phyloP scores from a whole-genome alignment of 371 early-diverging fungal species.

The Mortierella sp. region DNA sequence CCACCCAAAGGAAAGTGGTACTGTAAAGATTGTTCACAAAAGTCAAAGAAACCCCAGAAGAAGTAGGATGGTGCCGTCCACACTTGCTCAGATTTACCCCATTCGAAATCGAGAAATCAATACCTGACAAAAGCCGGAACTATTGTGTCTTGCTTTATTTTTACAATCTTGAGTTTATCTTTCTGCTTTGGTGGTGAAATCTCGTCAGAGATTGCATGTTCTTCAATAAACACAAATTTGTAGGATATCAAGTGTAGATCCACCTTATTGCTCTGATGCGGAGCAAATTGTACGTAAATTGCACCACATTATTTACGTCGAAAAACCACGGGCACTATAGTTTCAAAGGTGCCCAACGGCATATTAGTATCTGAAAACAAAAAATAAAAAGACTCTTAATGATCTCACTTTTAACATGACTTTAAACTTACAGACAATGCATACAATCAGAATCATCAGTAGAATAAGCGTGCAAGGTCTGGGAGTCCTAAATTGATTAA shows the following conservation, averaged over 20 bases:
- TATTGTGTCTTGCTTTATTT: neutral
- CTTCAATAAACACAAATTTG: neutral
- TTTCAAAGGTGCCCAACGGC: neutral
- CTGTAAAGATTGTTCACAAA: constrained; percentile 80
- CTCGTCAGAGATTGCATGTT: too few species aligned
- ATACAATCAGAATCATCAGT: constrained; percentile 17
- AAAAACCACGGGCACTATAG: constrained; percentile 17
- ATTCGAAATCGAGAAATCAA: neutral
- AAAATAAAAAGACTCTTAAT: too few species aligned
- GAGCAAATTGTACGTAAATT: neutral
- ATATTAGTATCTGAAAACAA: neutral
- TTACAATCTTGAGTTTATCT: neutral
- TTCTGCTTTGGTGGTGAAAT: neutral
- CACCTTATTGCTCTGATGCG: neutral
- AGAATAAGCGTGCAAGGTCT: constrained; percentile 33
- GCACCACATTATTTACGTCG: neutral
- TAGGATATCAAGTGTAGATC: neutral
- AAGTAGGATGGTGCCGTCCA: constrained; percentile 45
- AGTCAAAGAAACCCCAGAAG: constrained; percentile 70
- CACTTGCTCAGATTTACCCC: neutral
- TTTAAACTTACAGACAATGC: constrained; percentile 28
- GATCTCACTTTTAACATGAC: neutral
- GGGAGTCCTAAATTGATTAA: constrained; percentile 23
- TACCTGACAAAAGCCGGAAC: neutral
- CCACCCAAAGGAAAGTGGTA: constrained; percentile 95